Conservation (phyloP, 2,329 filamentous ascomycete species). For the Penicillium sp. region DNA sequence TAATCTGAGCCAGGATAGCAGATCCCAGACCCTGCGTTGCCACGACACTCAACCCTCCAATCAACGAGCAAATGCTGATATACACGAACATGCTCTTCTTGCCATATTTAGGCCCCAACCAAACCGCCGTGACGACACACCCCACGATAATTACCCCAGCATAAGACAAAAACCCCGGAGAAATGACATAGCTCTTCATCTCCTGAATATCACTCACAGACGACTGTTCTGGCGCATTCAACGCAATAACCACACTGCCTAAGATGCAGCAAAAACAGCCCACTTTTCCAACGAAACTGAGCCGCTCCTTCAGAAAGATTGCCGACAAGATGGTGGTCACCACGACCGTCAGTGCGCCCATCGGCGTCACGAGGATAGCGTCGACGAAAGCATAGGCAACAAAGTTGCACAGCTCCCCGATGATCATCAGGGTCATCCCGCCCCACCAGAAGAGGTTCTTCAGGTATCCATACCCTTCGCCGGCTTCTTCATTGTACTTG, state of each 20-base stretch:
- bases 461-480: conserved; percentile 93
- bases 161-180: conserved; percentile 78
- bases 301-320: conserved; percentile 87
- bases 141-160: conserved; percentile 72
- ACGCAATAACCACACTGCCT: conserved; percentile 82
- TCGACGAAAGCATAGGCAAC: conserved; percentile 95
- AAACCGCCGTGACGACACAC: conserved; percentile 63
- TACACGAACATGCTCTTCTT: conserved; percentile 98
- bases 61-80: conserved; percentile 87
- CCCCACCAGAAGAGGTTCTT: conserved; percentile 93
- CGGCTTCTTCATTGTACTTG: conserved; percentile 91
- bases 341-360: conserved; percentile 85
- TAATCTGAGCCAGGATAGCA: conserved; percentile 77
- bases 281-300: conserved; percentile 93
- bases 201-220: conserved; percentile 81
- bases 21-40: conserved; percentile 86
- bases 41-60: conserved; percentile 89
- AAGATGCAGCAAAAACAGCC: conserved; percentile 92
- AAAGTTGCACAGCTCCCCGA: conserved; percentile 95
- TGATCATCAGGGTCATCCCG: conserved; percentile 93
- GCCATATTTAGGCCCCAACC: conserved; percentile 75
- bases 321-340: conserved; percentile 86
- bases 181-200: conserved; percentile 79
- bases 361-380: conserved; percentile 84
- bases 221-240: conserved; percentile 81